Evolutionary conservation across 2,329 filamentous ascomycete genomes (phyloP).

Genomic region (Phoma herbarum): DNA sequence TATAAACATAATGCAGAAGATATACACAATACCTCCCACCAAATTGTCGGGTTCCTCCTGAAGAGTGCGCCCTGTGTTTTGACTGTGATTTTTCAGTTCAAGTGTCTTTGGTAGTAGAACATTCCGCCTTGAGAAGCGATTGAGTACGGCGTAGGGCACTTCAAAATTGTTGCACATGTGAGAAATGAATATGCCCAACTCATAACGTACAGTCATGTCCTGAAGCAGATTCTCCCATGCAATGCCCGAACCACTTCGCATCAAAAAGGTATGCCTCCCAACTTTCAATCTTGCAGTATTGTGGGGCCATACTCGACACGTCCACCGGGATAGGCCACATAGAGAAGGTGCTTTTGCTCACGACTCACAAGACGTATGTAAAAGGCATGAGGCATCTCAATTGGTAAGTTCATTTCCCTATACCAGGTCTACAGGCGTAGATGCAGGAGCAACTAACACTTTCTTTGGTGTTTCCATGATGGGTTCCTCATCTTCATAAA

Average conservation of each 20-base stretch:
- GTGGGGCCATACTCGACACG: neutral
- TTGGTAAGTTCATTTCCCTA: neutral
- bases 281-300: neutral
- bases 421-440: neutral
- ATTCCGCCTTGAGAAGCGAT: neutral
- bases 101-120: neutral
- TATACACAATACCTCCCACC: neutral
- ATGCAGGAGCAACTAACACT: neutral
- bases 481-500: conserved; percentile 48
- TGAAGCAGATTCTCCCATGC: neutral
- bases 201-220: neutral
- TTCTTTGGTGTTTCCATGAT: neutral
- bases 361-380: neutral
- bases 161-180: neutral
- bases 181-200: neutral
- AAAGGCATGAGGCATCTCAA: neutral
- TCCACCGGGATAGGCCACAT: neutral
- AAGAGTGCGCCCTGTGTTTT: too few species aligned
- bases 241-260: neutral
- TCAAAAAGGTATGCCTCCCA: neutral
- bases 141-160: neutral
- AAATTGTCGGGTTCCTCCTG: too few species aligned
- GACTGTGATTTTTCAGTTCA: neutral
- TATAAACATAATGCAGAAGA: neutral
- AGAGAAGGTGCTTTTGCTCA: neutral